These are phyloP conservation scores for Omphalotus olearius DNA, from an alignment of 1,284 basidiomycete species.

Conservation along the genomic window DNA sequence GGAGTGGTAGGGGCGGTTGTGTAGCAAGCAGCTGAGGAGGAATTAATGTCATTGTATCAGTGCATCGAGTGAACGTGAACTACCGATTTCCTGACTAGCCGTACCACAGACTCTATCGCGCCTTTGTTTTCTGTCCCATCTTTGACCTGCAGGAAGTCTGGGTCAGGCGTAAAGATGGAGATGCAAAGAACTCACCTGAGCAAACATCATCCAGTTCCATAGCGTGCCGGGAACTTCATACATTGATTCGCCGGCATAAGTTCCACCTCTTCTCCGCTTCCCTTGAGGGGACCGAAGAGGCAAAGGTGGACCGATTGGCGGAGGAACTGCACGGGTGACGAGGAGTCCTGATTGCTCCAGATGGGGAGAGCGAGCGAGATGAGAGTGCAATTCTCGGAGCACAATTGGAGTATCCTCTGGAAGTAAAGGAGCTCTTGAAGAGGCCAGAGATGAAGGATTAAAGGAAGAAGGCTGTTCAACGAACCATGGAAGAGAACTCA, in stretches of 20 bases:
- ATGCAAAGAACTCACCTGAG: conserved; percentile 44
- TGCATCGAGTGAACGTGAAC: conserved; percentile 21
- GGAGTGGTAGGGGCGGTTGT: conserved; percentile 53
- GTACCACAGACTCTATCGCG: conserved; percentile 66
- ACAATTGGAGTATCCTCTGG: conserved; percentile 45
- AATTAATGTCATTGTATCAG: background rate
- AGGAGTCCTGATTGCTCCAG: conserved; percentile 53
- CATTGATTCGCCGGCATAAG: conserved; percentile 58
- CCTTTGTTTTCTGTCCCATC: conserved; percentile 77
- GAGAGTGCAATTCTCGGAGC: conserved; percentile 46
- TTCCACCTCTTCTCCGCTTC: conserved; percentile 57
- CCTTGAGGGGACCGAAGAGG: conserved; percentile 54
- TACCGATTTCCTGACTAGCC: conserved; percentile 63
- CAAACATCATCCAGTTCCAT: conserved; percentile 72
- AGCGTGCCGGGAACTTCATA: conserved; percentile 48
- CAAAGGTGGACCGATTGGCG: conserved; percentile 49
- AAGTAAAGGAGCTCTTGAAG: conserved; percentile 31
- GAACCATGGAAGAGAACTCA: conserved; percentile 42
- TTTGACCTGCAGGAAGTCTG: conserved; percentile 65
- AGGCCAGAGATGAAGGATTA: background rate
- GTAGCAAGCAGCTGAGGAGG: conserved; percentile 38
- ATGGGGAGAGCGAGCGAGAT: conserved; percentile 54
- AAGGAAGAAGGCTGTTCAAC: conserved; percentile 38
- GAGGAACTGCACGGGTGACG: conserved; percentile 43
- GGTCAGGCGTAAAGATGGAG: background rate